A percentile compares a stretch with the other conserved stretches of the same genome.
These are phyloP conservation scores for Citrus trifoliata DNA, from an alignment of 345 rosid genomes.

Conservation along the genomic window DNA sequence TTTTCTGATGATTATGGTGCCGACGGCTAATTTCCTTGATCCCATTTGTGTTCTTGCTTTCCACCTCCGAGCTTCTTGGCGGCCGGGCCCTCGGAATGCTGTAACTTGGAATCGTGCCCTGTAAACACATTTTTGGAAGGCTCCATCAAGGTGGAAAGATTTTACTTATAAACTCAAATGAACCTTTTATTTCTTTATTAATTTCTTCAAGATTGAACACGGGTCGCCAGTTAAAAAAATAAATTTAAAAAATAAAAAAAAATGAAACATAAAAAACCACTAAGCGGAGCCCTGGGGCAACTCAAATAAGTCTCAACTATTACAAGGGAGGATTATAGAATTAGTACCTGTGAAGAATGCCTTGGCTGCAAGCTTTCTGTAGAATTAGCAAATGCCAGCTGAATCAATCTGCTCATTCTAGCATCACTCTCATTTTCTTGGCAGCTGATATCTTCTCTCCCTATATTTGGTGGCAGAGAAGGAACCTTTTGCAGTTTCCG, in stretches of 20 bases:
- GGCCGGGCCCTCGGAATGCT: slow-evolving; percentile 38
- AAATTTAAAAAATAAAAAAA: too few relatives aligned
- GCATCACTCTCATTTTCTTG: slow-evolving; percentile 44
- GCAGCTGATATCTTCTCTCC: slow-evolving; percentile 19
- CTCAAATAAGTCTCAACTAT: not conserved
- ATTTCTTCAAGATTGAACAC: too few relatives aligned
- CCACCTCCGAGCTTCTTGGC: slow-evolving; percentile 34
- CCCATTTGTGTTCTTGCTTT: not conserved
- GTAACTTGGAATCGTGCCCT: slow-evolving; percentile 24
- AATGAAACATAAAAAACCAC: too few relatives aligned
- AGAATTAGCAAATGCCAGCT: slow-evolving; percentile 45
- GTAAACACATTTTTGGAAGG: not conserved
- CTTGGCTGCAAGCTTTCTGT: slow-evolving; percentile 12
- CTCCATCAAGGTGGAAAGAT: not conserved
- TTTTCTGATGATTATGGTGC: slow-evolving; percentile 11
- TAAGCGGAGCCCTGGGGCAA: too few relatives aligned
- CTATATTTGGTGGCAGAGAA: slow-evolving; percentile 40
- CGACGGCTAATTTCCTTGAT: slow-evolving; percentile 23
- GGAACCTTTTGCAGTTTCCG: slow-evolving; percentile 39
- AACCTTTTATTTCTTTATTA: not conserved
- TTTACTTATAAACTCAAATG: not conserved
- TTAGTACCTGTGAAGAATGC: slow-evolving; percentile 34
- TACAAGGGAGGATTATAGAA: not conserved
- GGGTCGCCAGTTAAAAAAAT: too few relatives aligned
- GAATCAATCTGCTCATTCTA: slow-evolving; percentile 61